phyloP scores from a whole-genome alignment of 805 yeast genomes.

The Ogataea minuta region DNA sequence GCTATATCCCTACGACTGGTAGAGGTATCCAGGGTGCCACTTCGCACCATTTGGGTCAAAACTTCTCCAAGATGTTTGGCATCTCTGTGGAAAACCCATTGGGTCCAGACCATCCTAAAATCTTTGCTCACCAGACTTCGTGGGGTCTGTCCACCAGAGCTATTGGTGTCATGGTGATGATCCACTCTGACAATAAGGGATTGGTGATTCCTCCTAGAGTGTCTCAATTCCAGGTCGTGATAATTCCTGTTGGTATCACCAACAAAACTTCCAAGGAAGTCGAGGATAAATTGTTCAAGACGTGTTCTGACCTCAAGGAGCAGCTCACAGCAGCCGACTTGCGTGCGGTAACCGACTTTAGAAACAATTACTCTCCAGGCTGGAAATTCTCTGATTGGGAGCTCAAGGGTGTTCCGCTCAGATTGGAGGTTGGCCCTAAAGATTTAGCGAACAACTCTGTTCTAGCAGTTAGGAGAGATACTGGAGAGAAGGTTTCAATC shows the following conservation, averaged over 20 bases:
- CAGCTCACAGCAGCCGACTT: slow-evolving; percentile 60
- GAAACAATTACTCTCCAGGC: slow-evolving; percentile 95
- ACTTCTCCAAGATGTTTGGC: slow-evolving; percentile 98
- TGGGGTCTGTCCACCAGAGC: slow-evolving; percentile 99
- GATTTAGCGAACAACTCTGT: slow-evolving; percentile 80
- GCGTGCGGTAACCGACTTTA: slow-evolving; percentile 80
- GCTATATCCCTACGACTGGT: slow-evolving; percentile 96
- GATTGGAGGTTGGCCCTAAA: slow-evolving; percentile 95
- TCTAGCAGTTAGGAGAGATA: slow-evolving; percentile 91
- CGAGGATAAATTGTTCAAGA: slow-evolving; percentile 63
- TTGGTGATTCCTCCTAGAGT: slow-evolving; percentile 97
- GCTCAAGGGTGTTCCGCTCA: slow-evolving; percentile 90
- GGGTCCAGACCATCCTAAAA: slow-evolving; percentile 80
- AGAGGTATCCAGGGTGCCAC: slow-evolving; percentile 99
- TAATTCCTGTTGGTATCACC: slow-evolving; percentile 94
- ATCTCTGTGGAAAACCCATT: slow-evolving; percentile 94
- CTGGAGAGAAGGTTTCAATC: slow-evolving; percentile 69
- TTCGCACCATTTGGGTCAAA: slow-evolving; percentile 95
- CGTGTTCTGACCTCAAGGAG: slow-evolving; percentile 68
- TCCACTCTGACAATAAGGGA: slow-evolving; percentile 98
- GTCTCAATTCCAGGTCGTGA: slow-evolving; percentile 86
- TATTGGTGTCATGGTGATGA: slow-evolving; percentile 99
- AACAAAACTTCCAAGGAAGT: slow-evolving; percentile 78
- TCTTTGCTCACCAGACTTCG: slow-evolving; percentile 92
- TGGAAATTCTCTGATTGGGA: slow-evolving; percentile 99